Base-by-base conservation (phyloP, 2,329 filamentous ascomycete species). In the Endoconidiophora polonica region DNA sequence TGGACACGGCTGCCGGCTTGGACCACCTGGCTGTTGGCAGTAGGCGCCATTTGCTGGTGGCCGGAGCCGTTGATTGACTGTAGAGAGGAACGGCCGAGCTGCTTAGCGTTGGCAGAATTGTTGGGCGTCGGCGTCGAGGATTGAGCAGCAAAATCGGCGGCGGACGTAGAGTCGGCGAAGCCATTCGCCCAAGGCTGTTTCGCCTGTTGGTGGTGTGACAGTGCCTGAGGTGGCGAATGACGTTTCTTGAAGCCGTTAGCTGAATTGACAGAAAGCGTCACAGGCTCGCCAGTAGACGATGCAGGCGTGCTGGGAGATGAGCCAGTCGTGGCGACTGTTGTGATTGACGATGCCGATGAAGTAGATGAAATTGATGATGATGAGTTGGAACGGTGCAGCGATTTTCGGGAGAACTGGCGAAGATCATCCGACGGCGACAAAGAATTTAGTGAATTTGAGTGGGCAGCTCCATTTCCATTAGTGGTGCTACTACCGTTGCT, bases 401-500 rank as follows among this genome's bases (percentile, higher is more conserved):
- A 80, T 69, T 94, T 95, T 59, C 87, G 85, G 61, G 86, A 84
- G 64, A 93, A 86, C 76, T 94, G 88, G 65, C 83, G 79, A 57
- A 82, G 78, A 66, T 94, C 86, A 69, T 94, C 86, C 61, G 81
- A 73, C 69, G 75, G 70, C 58, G 48, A 37, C 33, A 41, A 49
- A 43, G 39, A 46, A 37, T 23, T 52, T 36, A 53, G 29, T 5
- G 42, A 46, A 39, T 42, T 49, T 41, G 33, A 23, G 33, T 48
- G 26, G 26, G 37, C 43, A 24, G 44, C 26, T 37, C 26, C 49
- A 46, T 38, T 42, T 29, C 33, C 12, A 43, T 33, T 38, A 44
- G 68, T 65, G 52, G 64, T 58, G 59, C 69, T 68, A 18, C 16
- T 38, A 26, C 16, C 18, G 4, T 37, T 36, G 29, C 18, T 43